Evolutionary conservation across 2,329 filamentous ascomycete genomes (phyloP).

Genomic region (Arthrobotrys musiformis): DNA sequence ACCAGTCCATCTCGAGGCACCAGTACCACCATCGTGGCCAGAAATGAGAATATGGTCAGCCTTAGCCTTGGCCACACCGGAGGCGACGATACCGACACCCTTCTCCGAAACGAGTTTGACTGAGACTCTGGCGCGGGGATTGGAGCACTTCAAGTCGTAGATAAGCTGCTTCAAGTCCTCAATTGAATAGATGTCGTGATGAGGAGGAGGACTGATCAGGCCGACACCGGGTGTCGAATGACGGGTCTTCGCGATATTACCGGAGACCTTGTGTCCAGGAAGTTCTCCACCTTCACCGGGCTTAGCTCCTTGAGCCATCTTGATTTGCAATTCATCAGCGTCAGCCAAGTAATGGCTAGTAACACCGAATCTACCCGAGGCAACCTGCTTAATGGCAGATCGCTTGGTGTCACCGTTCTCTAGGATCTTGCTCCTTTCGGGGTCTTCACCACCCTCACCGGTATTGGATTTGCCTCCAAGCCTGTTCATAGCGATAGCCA

Average conservation of each 20-base stretch:
- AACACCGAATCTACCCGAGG: constrained; percentile 94
- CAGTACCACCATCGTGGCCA: constrained; percentile 95
- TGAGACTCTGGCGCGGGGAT: constrained; percentile 88
- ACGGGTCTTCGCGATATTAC: constrained; percentile 90
- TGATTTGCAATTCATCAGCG: constrained; percentile 96
- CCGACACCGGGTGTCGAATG: constrained; percentile 97
- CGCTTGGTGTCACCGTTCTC: constrained; percentile 96
- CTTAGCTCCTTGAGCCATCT: constrained; percentile 99
- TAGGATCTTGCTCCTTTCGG: constrained; percentile 85
- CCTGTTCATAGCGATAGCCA: constrained; percentile 96
- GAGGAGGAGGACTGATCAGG: constrained; percentile 92
- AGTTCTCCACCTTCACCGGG: constrained; percentile 96
- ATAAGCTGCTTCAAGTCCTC: constrained; percentile 98
- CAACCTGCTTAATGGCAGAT: constrained; percentile 97
- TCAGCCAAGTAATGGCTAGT: constrained; percentile 94
- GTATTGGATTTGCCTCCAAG: constrained; percentile 97
- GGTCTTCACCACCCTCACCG: constrained; percentile 95
- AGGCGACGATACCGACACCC: constrained; percentile 95
- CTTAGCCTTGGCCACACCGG: constrained; percentile 96
- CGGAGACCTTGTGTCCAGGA: constrained; percentile 95
- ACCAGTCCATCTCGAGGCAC: constrained; percentile 96
- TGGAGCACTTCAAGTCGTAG: constrained; percentile 96
- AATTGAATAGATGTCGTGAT: constrained; percentile 98
- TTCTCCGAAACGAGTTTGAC: constrained; percentile 98
- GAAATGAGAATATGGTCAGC: constrained; percentile 97